Conservation (phyloP, 1,139 yeast species). For the Geotrichum armillariae region DNA sequence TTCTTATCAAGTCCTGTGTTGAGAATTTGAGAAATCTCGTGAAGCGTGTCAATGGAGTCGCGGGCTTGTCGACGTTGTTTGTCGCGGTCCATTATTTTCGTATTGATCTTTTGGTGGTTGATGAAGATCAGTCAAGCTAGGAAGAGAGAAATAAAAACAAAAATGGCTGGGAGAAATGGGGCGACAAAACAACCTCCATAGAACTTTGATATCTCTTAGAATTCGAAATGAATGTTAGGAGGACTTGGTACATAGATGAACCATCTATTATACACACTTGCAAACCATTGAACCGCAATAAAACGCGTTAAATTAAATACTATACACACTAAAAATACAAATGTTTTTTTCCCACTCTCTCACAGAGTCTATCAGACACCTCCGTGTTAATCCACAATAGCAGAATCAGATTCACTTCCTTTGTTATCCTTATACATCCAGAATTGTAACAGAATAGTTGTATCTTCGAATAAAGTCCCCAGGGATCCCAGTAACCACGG, state of each 20-base stretch:
- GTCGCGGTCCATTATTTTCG: conserved; percentile 18
- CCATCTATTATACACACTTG: too few species aligned
- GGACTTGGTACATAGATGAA: too few species aligned
- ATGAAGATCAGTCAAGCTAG: background rate
- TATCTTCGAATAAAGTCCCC: conserved; percentile 71
- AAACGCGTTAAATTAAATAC: too few species aligned
- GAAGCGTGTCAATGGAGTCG: conserved; percentile 28
- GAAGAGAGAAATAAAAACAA: background rate
- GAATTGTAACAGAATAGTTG: conserved; percentile 63
- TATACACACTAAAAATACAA: too few species aligned
- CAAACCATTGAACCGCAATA: too few species aligned
- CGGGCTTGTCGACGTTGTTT: conserved; percentile 18
- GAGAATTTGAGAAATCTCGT: conserved; percentile 35
- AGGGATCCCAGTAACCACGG: conserved; percentile 76
- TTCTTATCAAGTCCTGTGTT: conserved; percentile 33
- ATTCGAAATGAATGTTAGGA: too few species aligned
- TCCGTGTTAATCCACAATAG: conserved; percentile 18
- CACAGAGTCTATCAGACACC: too few species aligned
- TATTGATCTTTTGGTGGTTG: background rate
- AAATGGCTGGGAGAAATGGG: too few species aligned
- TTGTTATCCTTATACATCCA: conserved; percentile 51
- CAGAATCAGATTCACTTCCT: conserved; percentile 8
- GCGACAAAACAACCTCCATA: too few species aligned
- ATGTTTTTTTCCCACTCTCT: too few species aligned
- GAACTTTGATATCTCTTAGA: too few species aligned